phyloP scores from a whole-genome alignment of 192 early-diverging fungal genomes.

The Coemansia umbellata region DNA sequence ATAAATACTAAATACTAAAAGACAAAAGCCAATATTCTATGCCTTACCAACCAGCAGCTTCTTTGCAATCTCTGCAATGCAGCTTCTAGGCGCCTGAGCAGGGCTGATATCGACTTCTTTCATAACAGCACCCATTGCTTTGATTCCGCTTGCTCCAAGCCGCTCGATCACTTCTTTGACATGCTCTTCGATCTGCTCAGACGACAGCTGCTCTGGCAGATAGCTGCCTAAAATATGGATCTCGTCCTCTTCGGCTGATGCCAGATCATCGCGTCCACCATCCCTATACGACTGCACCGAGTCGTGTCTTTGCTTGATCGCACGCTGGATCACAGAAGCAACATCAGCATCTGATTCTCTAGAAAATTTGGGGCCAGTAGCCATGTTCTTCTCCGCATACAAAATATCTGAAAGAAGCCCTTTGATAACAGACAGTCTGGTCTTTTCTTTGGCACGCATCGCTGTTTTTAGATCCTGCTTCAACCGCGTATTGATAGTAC shows the following conservation, averaged over 20 bases:
- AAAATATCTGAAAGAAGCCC: constrained; percentile 74
- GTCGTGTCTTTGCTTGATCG: constrained; percentile 80
- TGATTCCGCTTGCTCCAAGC: constrained; percentile 52
- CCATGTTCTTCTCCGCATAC: constrained; percentile 67
- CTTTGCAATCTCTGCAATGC: constrained; percentile 74
- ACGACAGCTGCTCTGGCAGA: constrained; percentile 74
- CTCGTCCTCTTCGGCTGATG: constrained; percentile 65
- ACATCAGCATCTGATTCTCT: constrained; percentile 58
- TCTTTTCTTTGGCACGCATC: constrained; percentile 75
- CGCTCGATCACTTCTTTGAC: constrained; percentile 52
- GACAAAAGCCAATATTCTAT: no score
- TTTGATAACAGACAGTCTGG: constrained; percentile 60
- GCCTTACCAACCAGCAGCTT: no score
- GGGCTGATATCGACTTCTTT: constrained; percentile 68
- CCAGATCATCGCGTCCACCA: constrained; percentile 72
- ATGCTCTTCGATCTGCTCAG: constrained; percentile 65
- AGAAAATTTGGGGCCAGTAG: constrained; percentile 20
- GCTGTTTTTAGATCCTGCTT: constrained; percentile 76
- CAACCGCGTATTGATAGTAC: constrained; percentile 42
- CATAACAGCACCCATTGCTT: constrained; percentile 87
- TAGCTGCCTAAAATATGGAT: constrained; percentile 64
- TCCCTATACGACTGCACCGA: constrained; percentile 62
- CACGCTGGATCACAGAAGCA: constrained; percentile 66
- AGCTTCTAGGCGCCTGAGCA: constrained; percentile 69
- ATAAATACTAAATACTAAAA: no score